Base-by-base conservation (phyloP, 1,139 yeast genomes). In the Kluyveromyces sp. region DNA sequence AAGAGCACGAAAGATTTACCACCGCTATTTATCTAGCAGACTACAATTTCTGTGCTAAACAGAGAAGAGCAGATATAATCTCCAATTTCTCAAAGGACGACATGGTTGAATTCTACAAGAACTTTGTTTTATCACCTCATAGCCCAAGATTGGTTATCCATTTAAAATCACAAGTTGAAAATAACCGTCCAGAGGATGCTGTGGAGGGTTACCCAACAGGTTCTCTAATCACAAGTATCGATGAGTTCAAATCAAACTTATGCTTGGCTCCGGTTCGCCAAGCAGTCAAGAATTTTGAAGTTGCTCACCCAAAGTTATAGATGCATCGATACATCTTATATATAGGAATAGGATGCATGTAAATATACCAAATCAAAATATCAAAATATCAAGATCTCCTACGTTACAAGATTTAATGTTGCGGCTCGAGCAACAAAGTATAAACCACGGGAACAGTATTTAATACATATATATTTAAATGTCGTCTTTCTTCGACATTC, bases 1-100 rank as follows among this genome's bases (percentile, higher is more conserved):
- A 90, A 60, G 97, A 92, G 65, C 73, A 81, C 35, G 62, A 69
- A 27, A 71, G 82, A 54, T 83, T 78, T 63, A 81, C 88, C 79
- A 71, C 74, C 48, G 74, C 79, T 25, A 83, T 92, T 48, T 75
- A 77, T 36, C 74, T 79, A 48, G 97, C 97, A 3, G 84, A 72
- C 64, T 88, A 83, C 61, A 86, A 90, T 62, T 92, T 89, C 65
- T 68, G 72, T 39, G 71, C 74, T 42, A 71, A 79, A 50, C 76
- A 71, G 43, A 68, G 71, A 43, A 83, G 83, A 50, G 89, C 85
- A 7, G 72, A 72, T 39, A 56, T 76, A 6, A 71, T 88, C 50
- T 73, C 74, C 45, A 58, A 58, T 1, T 64, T 89, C 45, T 70
- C 81, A 30, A 76, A 81, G 59, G 60, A 66, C 1, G 85, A 90